Conservation (phyloP, 805 yeast genomes). For the Saccharomycopsis sp. region DNA sequence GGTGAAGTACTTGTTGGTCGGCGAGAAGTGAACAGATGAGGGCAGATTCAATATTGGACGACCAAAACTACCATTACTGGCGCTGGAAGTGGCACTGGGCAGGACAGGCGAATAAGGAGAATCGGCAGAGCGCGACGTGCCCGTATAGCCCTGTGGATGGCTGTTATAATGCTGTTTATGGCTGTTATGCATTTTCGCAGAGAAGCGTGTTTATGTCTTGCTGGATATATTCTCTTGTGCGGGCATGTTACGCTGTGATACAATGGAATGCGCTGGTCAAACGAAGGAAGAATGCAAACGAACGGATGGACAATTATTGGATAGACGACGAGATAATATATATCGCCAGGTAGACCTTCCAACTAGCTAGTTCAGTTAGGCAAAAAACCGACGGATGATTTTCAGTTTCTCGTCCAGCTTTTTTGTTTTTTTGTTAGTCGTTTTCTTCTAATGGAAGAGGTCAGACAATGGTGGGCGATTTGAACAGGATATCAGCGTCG, state of each 20-base stretch:
- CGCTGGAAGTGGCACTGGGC: conserved; percentile 1
- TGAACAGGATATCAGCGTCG: no score
- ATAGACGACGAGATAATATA: no score
- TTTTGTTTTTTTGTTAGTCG: no score
- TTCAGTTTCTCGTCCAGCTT: no score
- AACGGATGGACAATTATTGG: neutral
- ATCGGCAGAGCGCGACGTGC: no score
- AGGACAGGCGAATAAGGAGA: neutral
- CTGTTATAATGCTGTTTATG: neutral
- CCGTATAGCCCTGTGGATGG: neutral
- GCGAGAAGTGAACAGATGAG: conserved; percentile 3
- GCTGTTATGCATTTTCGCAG: neutral
- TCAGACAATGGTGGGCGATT: no score
- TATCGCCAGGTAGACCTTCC: no score
- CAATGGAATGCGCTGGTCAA: no score
- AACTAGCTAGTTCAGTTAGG: no score
- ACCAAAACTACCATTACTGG: neutral
- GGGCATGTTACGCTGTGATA: neutral
- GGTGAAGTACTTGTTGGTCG: conserved; percentile 4
- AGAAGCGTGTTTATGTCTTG: neutral
- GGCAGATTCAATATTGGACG: neutral
- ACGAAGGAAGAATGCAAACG: neutral
- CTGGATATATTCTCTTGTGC: neutral
- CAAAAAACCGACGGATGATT: no score
- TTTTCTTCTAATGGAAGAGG: no score